Evolutionary conservation across 2,329 filamentous ascomycete species (phyloP).

Genomic region (Fusarium setosum): DNA sequence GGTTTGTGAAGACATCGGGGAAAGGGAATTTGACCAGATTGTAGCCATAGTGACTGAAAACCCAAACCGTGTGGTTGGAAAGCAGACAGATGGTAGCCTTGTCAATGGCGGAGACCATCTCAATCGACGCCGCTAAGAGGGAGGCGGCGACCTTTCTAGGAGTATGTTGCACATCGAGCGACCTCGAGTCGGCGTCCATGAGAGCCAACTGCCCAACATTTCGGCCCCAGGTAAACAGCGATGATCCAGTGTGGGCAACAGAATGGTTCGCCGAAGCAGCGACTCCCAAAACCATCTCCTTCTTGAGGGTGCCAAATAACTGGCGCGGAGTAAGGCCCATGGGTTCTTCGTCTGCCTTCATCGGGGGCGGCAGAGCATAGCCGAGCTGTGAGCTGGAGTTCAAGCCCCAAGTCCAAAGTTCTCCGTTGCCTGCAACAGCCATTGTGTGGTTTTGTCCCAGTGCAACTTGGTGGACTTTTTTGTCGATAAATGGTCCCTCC

Average conservation of each 20-base stretch:
- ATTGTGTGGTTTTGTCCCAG: constrained; percentile 93
- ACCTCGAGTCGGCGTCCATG: constrained; percentile 94
- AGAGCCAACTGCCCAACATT: constrained; percentile 94
- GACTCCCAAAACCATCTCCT: constrained; percentile 82
- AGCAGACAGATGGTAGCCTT: constrained; percentile 88
- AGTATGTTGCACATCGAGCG: constrained; percentile 82
- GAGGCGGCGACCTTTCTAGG: constrained; percentile 92
- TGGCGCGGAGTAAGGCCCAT: constrained; percentile 86
- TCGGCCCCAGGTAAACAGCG: constrained; percentile 93
- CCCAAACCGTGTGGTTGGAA: constrained; percentile 88
- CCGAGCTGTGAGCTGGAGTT: constrained; percentile 89
- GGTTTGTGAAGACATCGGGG: constrained; percentile 75
- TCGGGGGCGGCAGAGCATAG: constrained; percentile 77
- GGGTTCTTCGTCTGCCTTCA: constrained; percentile 81
- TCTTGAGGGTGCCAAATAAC: constrained; percentile 91
- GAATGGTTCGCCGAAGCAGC: constrained; percentile 94
- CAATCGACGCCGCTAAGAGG: constrained; percentile 73
- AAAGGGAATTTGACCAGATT: constrained; percentile 88
- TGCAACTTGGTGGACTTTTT: constrained; percentile 80
- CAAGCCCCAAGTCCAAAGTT: constrained; percentile 94
- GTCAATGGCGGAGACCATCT: constrained; percentile 88
- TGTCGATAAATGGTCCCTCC: constrained; percentile 79
- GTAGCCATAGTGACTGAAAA: constrained; percentile 96
- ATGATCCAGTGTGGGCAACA: constrained; percentile 83
- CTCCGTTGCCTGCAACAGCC: constrained; percentile 86